Evolutionary conservation across 2,329 filamentous ascomycete genomes (phyloP).

Genomic region (Calonectria crousiana): DNA sequence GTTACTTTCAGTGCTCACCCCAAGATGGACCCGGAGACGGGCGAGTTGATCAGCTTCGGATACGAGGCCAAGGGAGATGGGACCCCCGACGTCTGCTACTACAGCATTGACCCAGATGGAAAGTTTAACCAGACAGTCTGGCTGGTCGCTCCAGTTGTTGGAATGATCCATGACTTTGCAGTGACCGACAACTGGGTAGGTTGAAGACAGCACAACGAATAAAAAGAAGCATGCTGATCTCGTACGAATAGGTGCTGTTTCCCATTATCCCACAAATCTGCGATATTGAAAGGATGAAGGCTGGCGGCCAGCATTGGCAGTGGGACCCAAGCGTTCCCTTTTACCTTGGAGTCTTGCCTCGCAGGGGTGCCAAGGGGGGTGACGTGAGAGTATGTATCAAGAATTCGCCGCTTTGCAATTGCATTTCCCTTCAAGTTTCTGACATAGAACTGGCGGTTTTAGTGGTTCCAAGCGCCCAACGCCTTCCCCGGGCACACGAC

Average conservation of each 20-base stretch:
- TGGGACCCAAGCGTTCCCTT: not conserved
- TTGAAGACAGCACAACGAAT: not conserved
- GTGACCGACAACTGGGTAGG: slow-evolving; percentile 1
- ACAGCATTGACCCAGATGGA: not conserved
- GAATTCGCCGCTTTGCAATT: not conserved
- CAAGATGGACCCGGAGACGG: not conserved
- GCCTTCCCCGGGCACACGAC: slow-evolving; percentile 21
- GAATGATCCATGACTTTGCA: slow-evolving; percentile 6
- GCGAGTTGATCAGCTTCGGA: slow-evolving; percentile 4
- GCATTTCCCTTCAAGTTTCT: not conserved
- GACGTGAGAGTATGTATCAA: not conserved
- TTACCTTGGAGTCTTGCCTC: not conserved
- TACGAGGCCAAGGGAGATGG: slow-evolving; percentile 4
- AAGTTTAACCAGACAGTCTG: slow-evolving; percentile 1
- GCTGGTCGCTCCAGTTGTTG: not conserved
- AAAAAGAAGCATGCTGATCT: not conserved
- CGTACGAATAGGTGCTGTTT: not conserved
- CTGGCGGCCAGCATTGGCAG: slow-evolving; percentile 8
- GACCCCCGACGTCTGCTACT: slow-evolving; percentile 2
- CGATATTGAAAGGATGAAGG: not conserved
- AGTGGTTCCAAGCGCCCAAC: slow-evolving; percentile 21
- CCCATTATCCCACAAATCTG: slow-evolving; percentile 2
- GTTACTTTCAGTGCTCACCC: slow-evolving; percentile 5
- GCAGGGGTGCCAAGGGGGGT: not conserved
- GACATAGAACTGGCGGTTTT: not conserved